Percentiles rank a stretch among this genome's conserved stretches.
Evolutionary conservation across 305 asterid genomes (phyloP).

Genomic region (Plantago lanceolata): DNA sequence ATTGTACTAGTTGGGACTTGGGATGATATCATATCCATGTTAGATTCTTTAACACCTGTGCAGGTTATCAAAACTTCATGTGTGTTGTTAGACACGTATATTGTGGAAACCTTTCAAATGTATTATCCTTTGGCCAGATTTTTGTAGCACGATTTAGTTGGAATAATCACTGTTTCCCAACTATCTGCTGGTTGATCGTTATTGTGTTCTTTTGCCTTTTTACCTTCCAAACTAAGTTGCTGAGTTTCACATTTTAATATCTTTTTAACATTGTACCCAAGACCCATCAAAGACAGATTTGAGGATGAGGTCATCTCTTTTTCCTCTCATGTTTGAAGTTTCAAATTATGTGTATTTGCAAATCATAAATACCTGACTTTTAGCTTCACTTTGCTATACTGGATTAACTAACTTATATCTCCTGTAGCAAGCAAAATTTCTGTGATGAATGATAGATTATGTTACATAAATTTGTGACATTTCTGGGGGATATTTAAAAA

Average conservation of each 20-base stretch:
- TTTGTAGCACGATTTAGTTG: slow-evolving; percentile 5
- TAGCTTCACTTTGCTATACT: slow-evolving; percentile 9
- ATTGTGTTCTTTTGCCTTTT: slow-evolving; percentile 1
- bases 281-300: too few species aligned
- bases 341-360: background rate
- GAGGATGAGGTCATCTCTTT: background rate
- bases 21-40: background rate
- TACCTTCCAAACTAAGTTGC: background rate
- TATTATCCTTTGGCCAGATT: slow-evolving; percentile 12
- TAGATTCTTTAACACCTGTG: slow-evolving; percentile 18
- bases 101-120: background rate
- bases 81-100: slow-evolving; percentile 8
- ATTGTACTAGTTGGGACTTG: background rate
- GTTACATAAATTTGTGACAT: too few species aligned
- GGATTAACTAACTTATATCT: background rate
- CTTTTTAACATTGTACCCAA: background rate
- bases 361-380: slow-evolving; percentile 3
- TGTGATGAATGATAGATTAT: slow-evolving; percentile 9
- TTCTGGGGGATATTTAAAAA: too few species aligned
- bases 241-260: background rate
- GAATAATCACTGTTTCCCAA: background rate
- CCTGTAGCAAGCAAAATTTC: background rate
- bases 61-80: background rate
- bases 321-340: background rate
- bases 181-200: background rate